Base-by-base conservation (phyloP, 306 rosid genomes). In the Ochetophila trinervis region DNA sequence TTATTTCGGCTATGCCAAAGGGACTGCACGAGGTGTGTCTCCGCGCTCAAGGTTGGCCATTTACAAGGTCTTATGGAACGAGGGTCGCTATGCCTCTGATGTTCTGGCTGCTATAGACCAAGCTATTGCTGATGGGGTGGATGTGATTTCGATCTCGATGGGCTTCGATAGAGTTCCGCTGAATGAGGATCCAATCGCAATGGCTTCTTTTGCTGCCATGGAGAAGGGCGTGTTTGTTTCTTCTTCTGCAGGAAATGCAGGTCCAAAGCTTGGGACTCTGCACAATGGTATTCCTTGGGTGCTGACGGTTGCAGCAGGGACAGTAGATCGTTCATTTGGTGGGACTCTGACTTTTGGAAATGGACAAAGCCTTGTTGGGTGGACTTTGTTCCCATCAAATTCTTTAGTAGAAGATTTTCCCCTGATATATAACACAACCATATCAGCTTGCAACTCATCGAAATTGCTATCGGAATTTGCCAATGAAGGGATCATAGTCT, bases 271-370 rank as follows among this genome's bases (percentile, higher is more conserved):
- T 9, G 54, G 24, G 6, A 36, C 54, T 17, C 27, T 67, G 0
- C 40, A 16, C 10, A 67, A 45, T 18, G 53, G 30, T 15, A 17
- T 17, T 18, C 63, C 56, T 18, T 67, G 63, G 72, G 27, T 57
- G 20, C 7, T 56, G 40, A 67, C 88, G 0, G 61, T 24, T 49
- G 75, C 48, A 6, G 17, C 24, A 0, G 84, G 82, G 2, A 76
- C 71, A 27, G 16, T 78, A 11, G 79, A 75, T 27, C 68, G 74
- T 3, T 55, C 59, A 5, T 62, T 75, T 63, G 35, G 4, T 11
- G 74, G 76, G 34, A 47, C 65, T 6, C 1, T 78, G 4, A 63
- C 62, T 18, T 74, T 73, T 16, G 78, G 75, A 10, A 53, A 73
- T 59, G 82, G 82, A 34, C 1, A 9, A 21, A 57, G 40, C 9